Evolutionary conservation across 139 green algal species (phyloP).

Genomic region (Chlamydomonas asymmetrica): DNA sequence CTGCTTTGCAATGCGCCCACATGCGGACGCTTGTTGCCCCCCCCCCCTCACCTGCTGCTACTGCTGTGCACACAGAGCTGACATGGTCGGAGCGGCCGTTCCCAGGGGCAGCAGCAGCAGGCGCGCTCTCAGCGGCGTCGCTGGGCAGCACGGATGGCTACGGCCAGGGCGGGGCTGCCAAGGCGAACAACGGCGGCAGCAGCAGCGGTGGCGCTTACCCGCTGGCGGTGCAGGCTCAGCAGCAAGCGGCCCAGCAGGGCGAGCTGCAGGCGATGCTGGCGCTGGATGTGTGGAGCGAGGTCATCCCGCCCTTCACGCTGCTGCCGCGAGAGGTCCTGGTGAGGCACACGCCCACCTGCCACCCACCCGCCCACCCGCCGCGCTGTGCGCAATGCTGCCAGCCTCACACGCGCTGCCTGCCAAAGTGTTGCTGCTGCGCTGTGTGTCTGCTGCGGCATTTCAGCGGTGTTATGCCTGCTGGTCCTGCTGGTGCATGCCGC

Average conservation of each 20-base stretch:
- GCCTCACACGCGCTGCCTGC: too few species aligned
- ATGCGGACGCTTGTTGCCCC: too few species aligned
- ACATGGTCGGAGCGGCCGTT: constrained; percentile 29
- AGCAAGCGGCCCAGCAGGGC: constrained; percentile 3
- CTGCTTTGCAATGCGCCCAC: too few species aligned
- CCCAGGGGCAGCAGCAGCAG: neutral
- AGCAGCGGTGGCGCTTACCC: neutral
- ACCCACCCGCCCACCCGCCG: too few species aligned
- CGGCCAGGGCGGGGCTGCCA: too few species aligned
- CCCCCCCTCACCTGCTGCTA: too few species aligned
- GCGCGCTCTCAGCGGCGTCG: neutral
- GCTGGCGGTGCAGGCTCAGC: neutral
- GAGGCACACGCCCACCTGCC: too few species aligned
- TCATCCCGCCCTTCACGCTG: constrained; percentile 66
- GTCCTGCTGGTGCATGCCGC: too few species aligned
- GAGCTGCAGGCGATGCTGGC: constrained; percentile 21
- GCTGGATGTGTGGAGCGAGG: constrained; percentile 50
- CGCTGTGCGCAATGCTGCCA: too few species aligned
- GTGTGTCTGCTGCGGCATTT: too few species aligned
- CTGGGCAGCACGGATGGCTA: constrained; percentile 21
- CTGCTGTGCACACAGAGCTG: constrained; percentile 48
- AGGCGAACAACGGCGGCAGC: neutral
- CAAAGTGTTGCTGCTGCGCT: too few species aligned
- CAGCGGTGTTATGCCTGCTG: too few species aligned
- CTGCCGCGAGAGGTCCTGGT: constrained; percentile 63